Evolutionary conservation across 2,329 filamentous ascomycete species (phyloP).

Genomic region (Pseudogymnoascus sp.): DNA sequence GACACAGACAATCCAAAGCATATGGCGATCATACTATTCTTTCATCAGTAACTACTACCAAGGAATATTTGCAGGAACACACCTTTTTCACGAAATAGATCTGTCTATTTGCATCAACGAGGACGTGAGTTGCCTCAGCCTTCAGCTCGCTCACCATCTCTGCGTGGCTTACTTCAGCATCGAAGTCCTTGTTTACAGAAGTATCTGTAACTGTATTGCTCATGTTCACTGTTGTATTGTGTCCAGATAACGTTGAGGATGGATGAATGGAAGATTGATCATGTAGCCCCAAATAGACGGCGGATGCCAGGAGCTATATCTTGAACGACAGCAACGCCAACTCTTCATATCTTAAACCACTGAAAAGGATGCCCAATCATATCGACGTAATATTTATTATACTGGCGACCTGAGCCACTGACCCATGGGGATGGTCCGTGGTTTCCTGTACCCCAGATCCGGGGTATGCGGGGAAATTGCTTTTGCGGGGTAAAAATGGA

Average conservation of each 20-base stretch:
- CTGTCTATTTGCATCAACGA: not conserved
- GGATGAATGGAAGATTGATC: not conserved
- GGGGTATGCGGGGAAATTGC: not conserved
- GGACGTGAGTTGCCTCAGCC: not conserved
- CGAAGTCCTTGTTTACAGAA: not conserved
- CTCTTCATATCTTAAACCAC: not conserved
- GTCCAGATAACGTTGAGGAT: not conserved
- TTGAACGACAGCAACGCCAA: not conserved
- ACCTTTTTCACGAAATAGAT: not conserved
- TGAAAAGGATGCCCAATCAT: not conserved
- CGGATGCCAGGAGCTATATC: not conserved
- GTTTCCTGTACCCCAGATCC: not conserved
- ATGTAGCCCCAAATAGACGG: not conserved
- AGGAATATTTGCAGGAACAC: not conserved
- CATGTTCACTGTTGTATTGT: not conserved
- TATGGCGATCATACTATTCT: not conserved
- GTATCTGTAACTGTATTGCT: not conserved
- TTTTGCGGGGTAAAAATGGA: not conserved
- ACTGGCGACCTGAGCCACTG: not conserved
- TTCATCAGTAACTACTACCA: not conserved
- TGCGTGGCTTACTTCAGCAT: not conserved
- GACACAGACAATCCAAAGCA: constrained; percentile 2
- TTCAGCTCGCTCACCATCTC: not conserved
- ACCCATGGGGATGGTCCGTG: not conserved
- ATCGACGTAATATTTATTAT: not conserved